Conservation (phyloP, 176 grass and related monocot species). For the Rhynchospora pubera region DNA sequence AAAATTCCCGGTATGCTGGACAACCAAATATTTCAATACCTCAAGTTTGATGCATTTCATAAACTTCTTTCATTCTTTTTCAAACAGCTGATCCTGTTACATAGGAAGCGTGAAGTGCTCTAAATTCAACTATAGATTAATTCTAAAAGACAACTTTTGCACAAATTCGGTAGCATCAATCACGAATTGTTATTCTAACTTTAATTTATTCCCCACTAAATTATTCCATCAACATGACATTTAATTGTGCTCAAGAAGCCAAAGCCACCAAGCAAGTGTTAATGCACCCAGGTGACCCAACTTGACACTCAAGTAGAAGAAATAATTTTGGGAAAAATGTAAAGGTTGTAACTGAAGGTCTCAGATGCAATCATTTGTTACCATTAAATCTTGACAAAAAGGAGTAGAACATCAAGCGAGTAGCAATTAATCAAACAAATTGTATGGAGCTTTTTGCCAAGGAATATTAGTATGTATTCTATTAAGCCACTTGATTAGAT, state of each 20-base stretch:
- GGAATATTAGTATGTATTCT: slow-evolving; percentile 15
- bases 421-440: slow-evolving; percentile 10
- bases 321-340: not conserved
- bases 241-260: slow-evolving; percentile 14
- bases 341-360: not conserved
- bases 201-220: slow-evolving; percentile 23
- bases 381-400: slow-evolving; percentile 1
- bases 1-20: slow-evolving; percentile 13
- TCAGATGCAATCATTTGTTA: slow-evolving; percentile 1
- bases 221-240: slow-evolving; percentile 28
- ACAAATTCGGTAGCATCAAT: slow-evolving; percentile 13
- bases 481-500: slow-evolving; percentile 15
- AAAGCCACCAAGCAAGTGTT: slow-evolving; percentile 7
- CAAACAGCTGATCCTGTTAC: slow-evolving; percentile 14
- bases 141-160: slow-evolving; percentile 5
- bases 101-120: slow-evolving; percentile 1
- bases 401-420: not conserved
- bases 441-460: not conserved
- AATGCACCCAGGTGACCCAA: slow-evolving; percentile 1
- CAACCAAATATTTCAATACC: slow-evolving; percentile 1
- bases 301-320: not conserved
- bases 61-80: slow-evolving; percentile 15
- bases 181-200: not conserved
- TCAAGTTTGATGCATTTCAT: slow-evolving; percentile 19
- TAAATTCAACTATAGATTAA: not conserved